Conservation (phyloP, 2,329 filamentous ascomycete genomes). For the Dothistroma septosporum region DNA sequence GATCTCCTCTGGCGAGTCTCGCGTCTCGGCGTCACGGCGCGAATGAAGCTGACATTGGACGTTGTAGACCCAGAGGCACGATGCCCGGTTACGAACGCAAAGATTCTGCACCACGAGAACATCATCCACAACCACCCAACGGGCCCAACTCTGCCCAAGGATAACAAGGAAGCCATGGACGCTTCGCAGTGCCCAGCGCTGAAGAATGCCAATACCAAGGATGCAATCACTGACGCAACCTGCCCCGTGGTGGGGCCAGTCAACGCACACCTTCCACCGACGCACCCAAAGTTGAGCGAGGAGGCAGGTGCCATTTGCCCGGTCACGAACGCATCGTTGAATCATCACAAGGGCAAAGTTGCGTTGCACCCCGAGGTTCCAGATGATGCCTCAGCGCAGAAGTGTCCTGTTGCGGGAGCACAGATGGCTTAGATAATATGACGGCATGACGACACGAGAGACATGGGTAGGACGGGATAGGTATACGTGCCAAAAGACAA, state of each 20-base stretch:
- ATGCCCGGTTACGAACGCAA: constrained; percentile 46
- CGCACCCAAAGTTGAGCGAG: constrained; percentile 40
- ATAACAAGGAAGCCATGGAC: constrained; percentile 26
- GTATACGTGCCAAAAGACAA: no score
- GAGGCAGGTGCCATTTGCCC: constrained; percentile 40
- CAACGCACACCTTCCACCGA: constrained; percentile 38
- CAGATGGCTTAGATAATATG: background rate
- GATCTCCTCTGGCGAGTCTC: constrained; percentile 16
- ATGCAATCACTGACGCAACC: constrained; percentile 41
- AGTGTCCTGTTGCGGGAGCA: constrained; percentile 42
- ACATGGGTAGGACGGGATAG: no score
- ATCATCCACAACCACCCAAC: constrained; percentile 40
- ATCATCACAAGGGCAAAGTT: constrained; percentile 43
- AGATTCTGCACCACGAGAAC: constrained; percentile 43
- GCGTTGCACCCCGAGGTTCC: constrained; percentile 40
- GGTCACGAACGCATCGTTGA: constrained; percentile 43
- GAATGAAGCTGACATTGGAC: background rate
- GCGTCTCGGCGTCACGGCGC: background rate
- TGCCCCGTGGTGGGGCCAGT: constrained; percentile 46
- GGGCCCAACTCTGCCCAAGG: constrained; percentile 30
- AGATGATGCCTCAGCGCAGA: constrained; percentile 35
- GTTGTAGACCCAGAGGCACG: constrained; percentile 39
- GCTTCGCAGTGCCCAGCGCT: constrained; percentile 42
- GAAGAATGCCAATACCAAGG: constrained; percentile 37
- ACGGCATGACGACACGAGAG: background rate